Base-by-base conservation (phyloP, 768 basidiomycete genomes). In the Tylopilus rubrobrunneus region DNA sequence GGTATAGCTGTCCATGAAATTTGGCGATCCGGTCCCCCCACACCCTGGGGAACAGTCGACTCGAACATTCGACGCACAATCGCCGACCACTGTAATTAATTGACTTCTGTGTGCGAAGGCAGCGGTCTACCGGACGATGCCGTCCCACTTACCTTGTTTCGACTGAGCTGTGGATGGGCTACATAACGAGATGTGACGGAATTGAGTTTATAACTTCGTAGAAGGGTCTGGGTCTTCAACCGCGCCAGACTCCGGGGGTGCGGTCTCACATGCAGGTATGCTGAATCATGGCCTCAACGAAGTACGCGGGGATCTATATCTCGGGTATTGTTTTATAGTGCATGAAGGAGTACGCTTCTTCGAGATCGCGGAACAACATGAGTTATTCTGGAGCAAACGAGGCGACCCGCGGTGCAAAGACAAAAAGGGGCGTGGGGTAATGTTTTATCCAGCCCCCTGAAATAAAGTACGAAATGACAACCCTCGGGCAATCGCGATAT, bases 21-120 rank as follows among this genome's bases (percentile, higher is more conserved):
- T 61, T 57, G 48, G 43, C 45, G 59, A 57, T 60, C 55, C 29
- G 59, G 49, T 27, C n/a, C 53, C 47, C 31, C 2, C 12, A 17
- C 8, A 15, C 15, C 17, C 7, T n/a, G 5, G 34, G 33, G 25
- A 25, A 41, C 29, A 28, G 55, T 51, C 34, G 28, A 36, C 14
- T 19, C 0, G 52, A 55, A 49, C 12, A 23, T 59, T 55, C 51
- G 49, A 55, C 17, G 33, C n/a, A 10, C 57, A 55, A 55, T 33
- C 14, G 11, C 23, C 19, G 29, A 37, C 39, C 42, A 39, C 44
- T 43, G 17, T 9, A 14, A 49, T 49, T n/a, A 25, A 15, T 37
- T 39, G 29, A 7, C 25, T 19, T 34, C 21, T 8, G 37, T 31
- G 37, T 57, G 49, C 19, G 56, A 58, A 58, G 39, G 7, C 8